Base-by-base conservation (phyloP, 257 asterid species). In the Dorcoceras hygrometricum region DNA sequence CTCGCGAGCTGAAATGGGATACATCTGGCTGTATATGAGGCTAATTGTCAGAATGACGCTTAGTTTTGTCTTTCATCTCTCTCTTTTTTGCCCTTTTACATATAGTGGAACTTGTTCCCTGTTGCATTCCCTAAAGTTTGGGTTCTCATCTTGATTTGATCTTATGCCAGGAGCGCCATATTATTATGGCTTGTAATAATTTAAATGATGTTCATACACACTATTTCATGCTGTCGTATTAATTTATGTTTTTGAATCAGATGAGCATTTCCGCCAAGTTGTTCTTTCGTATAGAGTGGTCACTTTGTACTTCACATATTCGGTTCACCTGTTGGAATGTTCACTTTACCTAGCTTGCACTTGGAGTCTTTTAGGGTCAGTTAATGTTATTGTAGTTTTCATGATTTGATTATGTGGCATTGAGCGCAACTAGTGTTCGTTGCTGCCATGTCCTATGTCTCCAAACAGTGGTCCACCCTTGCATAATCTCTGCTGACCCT, bases 261-360 rank as follows among this genome's bases (percentile, higher is more conserved):
- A 25, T n/a, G 55, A 23, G 20, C 54, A 64, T 27, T 26, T 62
- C 67, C 59, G 23, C 53, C 53, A 63, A 57, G n/a, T 22, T 60
- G 14, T 66, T 31, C 19, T 19, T 23, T 29, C 51, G 26, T 63
- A 39, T 60, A 46, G 16, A 16, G 8, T 46, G 54, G 54, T 46
- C 8, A 4, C 54, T 46, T 46, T 46, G 54, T 16, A 22, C 6
- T 46, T 5, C 18, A 16, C 20, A 0, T 11, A 16, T 29, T 26
- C 12, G 23, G 4, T 67, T n/a, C 36, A 39, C 63, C 22, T 62
- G 28, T 62, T 62, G 39, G 20, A 55, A 25, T 65, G 57, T 28
- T 14, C 5, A 14, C 12, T 24, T 27, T 39, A 57, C 4, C 46
- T 31, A 56, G 10, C 25, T 63, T 63, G 27, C 59, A 31, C 59